phyloP scores from a whole-genome alignment of 129 eudicot species.

The Erigeron canadensis region DNA sequence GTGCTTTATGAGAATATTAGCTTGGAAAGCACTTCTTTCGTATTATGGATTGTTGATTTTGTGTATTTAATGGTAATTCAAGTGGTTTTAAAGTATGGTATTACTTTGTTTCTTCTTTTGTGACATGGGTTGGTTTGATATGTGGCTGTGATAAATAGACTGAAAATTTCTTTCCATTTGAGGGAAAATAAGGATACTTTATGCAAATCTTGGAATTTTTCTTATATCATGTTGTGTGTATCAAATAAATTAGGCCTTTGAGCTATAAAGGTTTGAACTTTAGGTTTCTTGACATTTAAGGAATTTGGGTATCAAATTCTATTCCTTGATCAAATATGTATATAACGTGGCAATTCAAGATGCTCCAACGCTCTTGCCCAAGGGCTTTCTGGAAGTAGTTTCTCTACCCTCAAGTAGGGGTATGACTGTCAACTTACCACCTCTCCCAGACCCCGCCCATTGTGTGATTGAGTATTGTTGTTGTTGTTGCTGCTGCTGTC shows the following conservation, averaged over 20 bases:
- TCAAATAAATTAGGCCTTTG: conserved; percentile 15
- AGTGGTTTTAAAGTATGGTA: conserved; percentile 15
- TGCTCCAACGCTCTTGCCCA: neutral
- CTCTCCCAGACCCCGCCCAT: too few species aligned
- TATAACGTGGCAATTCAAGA: neutral
- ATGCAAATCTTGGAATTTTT: conserved; percentile 25
- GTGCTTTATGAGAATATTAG: too few species aligned
- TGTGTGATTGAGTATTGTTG: too few species aligned
- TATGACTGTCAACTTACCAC: too few species aligned
- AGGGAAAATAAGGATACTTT: conserved; percentile 16
- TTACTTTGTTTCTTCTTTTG: conserved; percentile 30
- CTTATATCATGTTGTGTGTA: conserved; percentile 13
- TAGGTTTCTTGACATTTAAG: conserved; percentile 21
- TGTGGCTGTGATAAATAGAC: conserved; percentile 23
- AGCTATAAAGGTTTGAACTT: neutral
- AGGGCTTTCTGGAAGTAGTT: too few species aligned
- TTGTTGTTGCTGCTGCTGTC: too few species aligned
- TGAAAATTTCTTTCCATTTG: conserved; percentile 11
- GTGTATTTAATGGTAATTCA: neutral
- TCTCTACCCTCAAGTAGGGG: too few species aligned
- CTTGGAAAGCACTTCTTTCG: too few species aligned
- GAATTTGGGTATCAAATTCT: neutral
- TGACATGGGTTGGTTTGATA: conserved; percentile 31
- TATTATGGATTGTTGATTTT: neutral
- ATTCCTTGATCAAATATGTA: neutral